Evolutionary conservation across 805 yeast species (phyloP), one percentile per base, ranked within the genome.

Genomic region (Yarrowia sp.): DNA sequence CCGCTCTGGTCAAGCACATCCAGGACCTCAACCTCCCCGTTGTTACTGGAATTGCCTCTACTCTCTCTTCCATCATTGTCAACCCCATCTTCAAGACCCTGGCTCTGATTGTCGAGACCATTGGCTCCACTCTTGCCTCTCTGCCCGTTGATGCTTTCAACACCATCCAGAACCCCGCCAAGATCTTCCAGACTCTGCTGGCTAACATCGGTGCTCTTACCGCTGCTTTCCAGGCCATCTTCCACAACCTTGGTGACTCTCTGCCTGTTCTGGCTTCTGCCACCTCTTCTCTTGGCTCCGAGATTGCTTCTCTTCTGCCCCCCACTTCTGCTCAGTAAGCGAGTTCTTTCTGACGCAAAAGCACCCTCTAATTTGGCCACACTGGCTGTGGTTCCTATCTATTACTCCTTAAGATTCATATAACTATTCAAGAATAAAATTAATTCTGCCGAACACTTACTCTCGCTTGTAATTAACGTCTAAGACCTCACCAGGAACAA

Each of bases 11-110:
- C 58, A 51, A 51, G 58, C 41, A 51, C 58, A 51, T 51, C 32
- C 16, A 21, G 32, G 58, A 21, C 58, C 58, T 51, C 11, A 51
- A 51, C 58, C 19, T 51, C 5, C 58, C 58, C 58, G 41, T 51
- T n/a, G 33, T 51, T 28, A 33, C 58, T 9, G 58, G 58, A 16
- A 9, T 51, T 51, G 58, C 58, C 41, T 41, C 41, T 11, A 51
- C 58, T 22, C 32, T 51, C 16, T 41, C 30, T 21, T n/a, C 41
- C 41, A 35, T 51, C 22, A 11, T 51, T 22, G 41, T 51, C 58
- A 51, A 51, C 58, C 58, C 58, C 58, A 51, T 51, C 58, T 51
- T 51, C 58, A 51, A 51, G 41, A 51, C 58, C 21, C 58, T 51
- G 41, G 58, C 58, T 51, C 58, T 51, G 9, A 35, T 51, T 33